Evolutionary conservation across 2,329 filamentous ascomycete species (phyloP).

Genomic region (Hymenoscyphus occultus): DNA sequence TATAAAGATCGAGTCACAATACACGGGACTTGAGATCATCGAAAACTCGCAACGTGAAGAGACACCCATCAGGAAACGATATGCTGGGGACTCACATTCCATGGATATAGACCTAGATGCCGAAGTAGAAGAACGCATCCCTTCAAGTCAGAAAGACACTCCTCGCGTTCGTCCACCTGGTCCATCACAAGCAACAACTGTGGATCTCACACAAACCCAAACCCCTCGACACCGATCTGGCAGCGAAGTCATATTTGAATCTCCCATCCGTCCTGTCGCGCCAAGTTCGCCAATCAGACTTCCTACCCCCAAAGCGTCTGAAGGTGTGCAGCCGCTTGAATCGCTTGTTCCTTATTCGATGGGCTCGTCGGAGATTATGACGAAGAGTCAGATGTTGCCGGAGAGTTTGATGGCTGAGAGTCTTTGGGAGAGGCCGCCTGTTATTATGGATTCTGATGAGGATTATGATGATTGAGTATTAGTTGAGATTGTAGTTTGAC

Average conservation of each 20-base stretch:
- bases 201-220: conserved; percentile 32
- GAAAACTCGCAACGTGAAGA: conserved; percentile 1
- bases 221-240: conserved; percentile 21
- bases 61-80: background rate
- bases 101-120: background rate
- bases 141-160: conserved; percentile 15
- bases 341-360: conserved; percentile 29
- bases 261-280: conserved; percentile 25
- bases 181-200: conserved; percentile 35
- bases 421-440: conserved; percentile 40
- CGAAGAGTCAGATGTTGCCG: conserved; percentile 52
- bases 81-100: background rate
- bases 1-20: background rate
- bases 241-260: conserved; percentile 30
- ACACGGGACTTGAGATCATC: background rate
- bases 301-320: conserved; percentile 14
- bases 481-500: background rate
- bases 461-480: conserved; percentile 31
- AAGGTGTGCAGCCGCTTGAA: conserved; percentile 13
- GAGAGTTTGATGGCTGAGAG: conserved; percentile 45
- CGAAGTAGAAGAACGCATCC: conserved; percentile 9
- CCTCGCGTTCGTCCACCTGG: background rate
- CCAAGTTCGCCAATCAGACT: conserved; percentile 26
- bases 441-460: conserved; percentile 45
- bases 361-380: conserved; percentile 41